Evolutionary conservation across 108 stramenopile species (phyloP).

Genomic region (Skeletonema marinoi): DNA sequence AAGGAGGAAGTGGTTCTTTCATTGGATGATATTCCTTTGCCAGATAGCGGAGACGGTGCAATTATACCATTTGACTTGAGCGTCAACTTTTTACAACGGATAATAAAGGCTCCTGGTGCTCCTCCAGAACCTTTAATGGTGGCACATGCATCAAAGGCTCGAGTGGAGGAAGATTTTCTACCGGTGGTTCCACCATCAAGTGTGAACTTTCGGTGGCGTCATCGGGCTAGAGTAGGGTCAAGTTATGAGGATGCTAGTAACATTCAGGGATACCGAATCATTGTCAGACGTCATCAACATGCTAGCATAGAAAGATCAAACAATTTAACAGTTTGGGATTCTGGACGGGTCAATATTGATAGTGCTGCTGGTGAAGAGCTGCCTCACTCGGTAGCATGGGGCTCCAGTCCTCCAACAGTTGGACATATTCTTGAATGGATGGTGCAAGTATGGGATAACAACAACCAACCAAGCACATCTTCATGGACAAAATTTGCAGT

Average conservation of each 20-base stretch:
- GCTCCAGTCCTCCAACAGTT: not conserved
- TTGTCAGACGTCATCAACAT: constrained; percentile 1
- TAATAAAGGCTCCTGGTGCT: constrained; percentile 33
- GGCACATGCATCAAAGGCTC: not conserved
- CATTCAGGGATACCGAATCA: constrained; percentile 16
- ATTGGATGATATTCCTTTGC: not conserved
- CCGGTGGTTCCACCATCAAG: constrained; percentile 22
- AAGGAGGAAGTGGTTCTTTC: not conserved
- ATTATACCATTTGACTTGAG: constrained; percentile 30
- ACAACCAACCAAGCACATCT: constrained; percentile 4
- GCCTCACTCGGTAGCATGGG: not conserved
- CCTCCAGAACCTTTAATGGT: constrained; percentile 18
- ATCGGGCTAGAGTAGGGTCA: constrained; percentile 26
- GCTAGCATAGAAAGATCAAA: too few species aligned
- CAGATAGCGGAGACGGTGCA: constrained; percentile 10
- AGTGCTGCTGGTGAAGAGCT: not conserved
- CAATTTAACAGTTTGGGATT: not conserved
- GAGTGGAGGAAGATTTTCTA: constrained; percentile 27
- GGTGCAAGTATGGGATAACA: constrained; percentile 10
- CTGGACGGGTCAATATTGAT: not conserved
- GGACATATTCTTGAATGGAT: constrained; percentile 32
- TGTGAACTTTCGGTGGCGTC: constrained; percentile 35
- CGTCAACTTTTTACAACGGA: constrained; percentile 30
- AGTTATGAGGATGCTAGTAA: constrained; percentile 9
- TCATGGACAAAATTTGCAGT: constrained; percentile 23